Evolutionary conservation across 768 basidiomycete genomes (phyloP).

Genomic region (Gloeostereum incarnatum): DNA sequence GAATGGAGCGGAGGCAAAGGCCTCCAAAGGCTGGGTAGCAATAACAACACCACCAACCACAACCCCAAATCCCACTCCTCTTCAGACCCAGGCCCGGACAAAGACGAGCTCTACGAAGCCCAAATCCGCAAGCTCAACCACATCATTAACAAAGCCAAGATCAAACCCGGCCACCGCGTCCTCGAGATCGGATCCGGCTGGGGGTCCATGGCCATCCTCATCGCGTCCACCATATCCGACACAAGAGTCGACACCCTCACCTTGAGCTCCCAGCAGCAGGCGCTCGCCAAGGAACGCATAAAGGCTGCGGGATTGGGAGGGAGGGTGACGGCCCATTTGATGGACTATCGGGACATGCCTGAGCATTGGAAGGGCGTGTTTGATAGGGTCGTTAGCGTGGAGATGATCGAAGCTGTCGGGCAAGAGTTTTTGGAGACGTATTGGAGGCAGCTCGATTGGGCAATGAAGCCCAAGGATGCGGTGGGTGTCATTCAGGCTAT

Average conservation of each 20-base stretch:
- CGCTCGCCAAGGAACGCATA: slow-evolving; percentile 47
- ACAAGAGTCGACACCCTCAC: slow-evolving; percentile 67
- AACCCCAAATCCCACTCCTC: slow-evolving; percentile 1
- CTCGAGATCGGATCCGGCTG: slow-evolving; percentile 77
- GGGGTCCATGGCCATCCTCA: slow-evolving; percentile 62
- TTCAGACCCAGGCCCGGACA: slow-evolving; percentile 2
- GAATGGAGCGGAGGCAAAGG: slow-evolving; percentile 28
- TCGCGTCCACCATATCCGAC: slow-evolving; percentile 42
- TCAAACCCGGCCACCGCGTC: slow-evolving; percentile 45
- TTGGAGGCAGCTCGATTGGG: slow-evolving; percentile 59
- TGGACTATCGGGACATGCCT: slow-evolving; percentile 67
- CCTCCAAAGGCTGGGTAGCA: slow-evolving; percentile 17
- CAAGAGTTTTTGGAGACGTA: slow-evolving; percentile 55
- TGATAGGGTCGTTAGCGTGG: slow-evolving; percentile 63
- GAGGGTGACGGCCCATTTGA: slow-evolving; percentile 56
- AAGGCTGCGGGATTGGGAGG: slow-evolving; percentile 37
- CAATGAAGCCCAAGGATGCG: slow-evolving; percentile 45
- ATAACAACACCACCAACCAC: slow-evolving; percentile 12
- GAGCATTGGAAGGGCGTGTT: slow-evolving; percentile 54
- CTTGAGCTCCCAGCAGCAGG: slow-evolving; percentile 57
- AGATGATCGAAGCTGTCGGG: slow-evolving; percentile 75
- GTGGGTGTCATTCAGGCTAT: slow-evolving; percentile 70
- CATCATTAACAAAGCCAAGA: slow-evolving; percentile 56
- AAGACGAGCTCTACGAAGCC: slow-evolving; percentile 30
- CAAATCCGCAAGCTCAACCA: slow-evolving; percentile 56